A percentile compares a stretch with the other conserved stretches of the same genome.
These are phyloP conservation scores for Aspergillus quadricinctus DNA, from an alignment of 2,329 filamentous ascomycete species.

Conservation along the genomic window DNA sequence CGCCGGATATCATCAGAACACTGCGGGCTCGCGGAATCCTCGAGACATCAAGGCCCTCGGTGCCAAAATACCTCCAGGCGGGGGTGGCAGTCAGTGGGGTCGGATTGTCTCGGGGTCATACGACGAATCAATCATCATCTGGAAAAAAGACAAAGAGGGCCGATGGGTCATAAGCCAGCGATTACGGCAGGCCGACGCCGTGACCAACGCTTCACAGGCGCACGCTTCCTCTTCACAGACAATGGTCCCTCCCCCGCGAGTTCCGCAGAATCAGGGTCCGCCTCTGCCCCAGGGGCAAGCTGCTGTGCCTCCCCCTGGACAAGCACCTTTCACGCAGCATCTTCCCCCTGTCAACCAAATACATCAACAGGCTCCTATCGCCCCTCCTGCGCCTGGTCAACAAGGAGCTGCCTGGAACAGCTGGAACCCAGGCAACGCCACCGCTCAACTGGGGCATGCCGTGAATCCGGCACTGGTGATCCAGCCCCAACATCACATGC, in stretches of 20 bases:
- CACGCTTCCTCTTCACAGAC: background rate
- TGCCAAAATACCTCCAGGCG: conserved; percentile 83
- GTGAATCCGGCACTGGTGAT: background rate
- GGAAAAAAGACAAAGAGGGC: conserved; percentile 80
- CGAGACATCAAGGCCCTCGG: conserved; percentile 71
- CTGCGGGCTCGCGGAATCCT: conserved; percentile 67
- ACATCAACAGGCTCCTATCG: background rate
- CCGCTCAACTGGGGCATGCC: background rate
- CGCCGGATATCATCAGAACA: conserved; percentile 52
- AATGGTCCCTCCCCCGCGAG: conserved; percentile 1
- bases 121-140: conserved; percentile 92
- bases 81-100: conserved; percentile 81
- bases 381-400: background rate
- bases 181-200: conserved; percentile 60
- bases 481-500: background rate
- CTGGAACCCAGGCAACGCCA: background rate
- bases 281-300: conserved; percentile 12
- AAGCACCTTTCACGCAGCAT: background rate
- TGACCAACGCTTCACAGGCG: conserved; percentile 29
- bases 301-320: background rate
- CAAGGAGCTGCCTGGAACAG: background rate
- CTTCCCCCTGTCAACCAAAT: background rate
- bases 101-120: conserved; percentile 98
- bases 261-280: conserved; percentile 5
- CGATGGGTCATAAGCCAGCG: conserved; percentile 76